A percentile compares a stretch with the other conserved stretches of the same genome.
phyloP scores from a whole-genome alignment of 208 protist genomes.

The Leishmania guyanensis region DNA sequence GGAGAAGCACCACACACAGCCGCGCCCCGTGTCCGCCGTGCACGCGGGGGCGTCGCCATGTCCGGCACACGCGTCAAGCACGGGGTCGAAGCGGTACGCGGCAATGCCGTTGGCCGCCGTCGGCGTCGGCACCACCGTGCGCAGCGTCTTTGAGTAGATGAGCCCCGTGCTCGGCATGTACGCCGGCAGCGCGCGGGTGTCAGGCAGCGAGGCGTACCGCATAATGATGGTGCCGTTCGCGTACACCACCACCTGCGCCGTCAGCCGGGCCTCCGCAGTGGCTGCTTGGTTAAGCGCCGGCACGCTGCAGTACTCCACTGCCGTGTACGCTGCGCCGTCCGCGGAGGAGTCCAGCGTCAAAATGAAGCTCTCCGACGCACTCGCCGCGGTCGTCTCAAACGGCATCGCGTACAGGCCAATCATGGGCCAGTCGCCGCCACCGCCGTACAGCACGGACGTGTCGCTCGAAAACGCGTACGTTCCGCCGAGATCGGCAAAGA shows the following conservation, averaged over 20 bases:
- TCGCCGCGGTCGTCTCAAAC: neutral
- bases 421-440: conserved; percentile 49
- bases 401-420: conserved; percentile 31
- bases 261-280: conserved; percentile 12
- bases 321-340: neutral
- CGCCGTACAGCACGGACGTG: conserved; percentile 1
- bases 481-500: conserved; percentile 21
- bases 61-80: conserved; percentile 15
- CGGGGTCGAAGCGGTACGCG: conserved; percentile 28
- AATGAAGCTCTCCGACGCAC: conserved; percentile 5
- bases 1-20: conserved; percentile 29
- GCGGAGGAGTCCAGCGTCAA: neutral
- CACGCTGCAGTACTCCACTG: conserved; percentile 25
- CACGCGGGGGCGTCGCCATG: conserved; percentile 7
- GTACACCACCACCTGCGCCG: conserved; percentile 51
- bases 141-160: conserved; percentile 21
- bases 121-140: conserved; percentile 25
- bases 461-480: conserved; percentile 21
- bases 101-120: conserved; percentile 21
- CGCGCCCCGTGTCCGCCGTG: neutral
- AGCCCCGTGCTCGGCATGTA: conserved; percentile 16
- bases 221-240: conserved; percentile 49
- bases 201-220: conserved; percentile 44
- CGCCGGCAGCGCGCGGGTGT: neutral
- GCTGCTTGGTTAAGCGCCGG: neutral